Base-by-base conservation (phyloP, 1,284 basidiomycete genomes). In the Moniliophthora roreri region DNA sequence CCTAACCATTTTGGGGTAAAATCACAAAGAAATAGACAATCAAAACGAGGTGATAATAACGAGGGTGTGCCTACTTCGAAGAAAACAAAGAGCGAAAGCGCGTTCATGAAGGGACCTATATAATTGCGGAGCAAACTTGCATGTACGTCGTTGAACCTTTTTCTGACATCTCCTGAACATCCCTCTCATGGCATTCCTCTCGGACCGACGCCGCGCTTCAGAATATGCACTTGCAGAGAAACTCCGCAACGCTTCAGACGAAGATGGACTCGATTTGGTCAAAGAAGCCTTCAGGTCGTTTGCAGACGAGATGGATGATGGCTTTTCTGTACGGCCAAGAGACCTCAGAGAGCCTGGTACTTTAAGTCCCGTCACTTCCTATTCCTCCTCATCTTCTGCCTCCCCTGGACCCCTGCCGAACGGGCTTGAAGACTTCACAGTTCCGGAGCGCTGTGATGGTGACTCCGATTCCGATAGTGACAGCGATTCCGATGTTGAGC, bases 11-110 rank as follows among this genome's bases (percentile, higher is more conserved):
- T 32, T 32, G 28, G 28, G 11, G 7, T 32, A 32, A n/a, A 32
- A 6, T 32, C 28, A 32, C 28, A 32, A 32, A 32, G 11, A 32
- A 32, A 32, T 15, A 20, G 10, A 11, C 28, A 26, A 34, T 45
- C 24, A 26, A 34, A 18, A 63, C 63, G 65, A 66, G 55, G 67
- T 66, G 61, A 68, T 67, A 67, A 63, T 62, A 66, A 62, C 48
- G 59, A 50, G 52, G 53, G 60, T 50, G 52, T 53, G 54, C 60
- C 51, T 52, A 24, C 49, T 58, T 57, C 51, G 51, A 56, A 54
- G 57, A 58, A 53, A 58, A 58, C 40, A 53, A 55, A 51, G 48
- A 44, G 35, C 51, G 26, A 46, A 42, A 49, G 40, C 35, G 52
- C 45, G 41, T 41, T 42, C 40, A 41, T 46, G 54, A 53, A 50